Percentiles rank a stretch among this genome's conserved stretches.
These are phyloP conservation scores for Gymnopus androsaceus DNA, from an alignment of 1,284 basidiomycete genomes.

Conservation along the genomic window DNA sequence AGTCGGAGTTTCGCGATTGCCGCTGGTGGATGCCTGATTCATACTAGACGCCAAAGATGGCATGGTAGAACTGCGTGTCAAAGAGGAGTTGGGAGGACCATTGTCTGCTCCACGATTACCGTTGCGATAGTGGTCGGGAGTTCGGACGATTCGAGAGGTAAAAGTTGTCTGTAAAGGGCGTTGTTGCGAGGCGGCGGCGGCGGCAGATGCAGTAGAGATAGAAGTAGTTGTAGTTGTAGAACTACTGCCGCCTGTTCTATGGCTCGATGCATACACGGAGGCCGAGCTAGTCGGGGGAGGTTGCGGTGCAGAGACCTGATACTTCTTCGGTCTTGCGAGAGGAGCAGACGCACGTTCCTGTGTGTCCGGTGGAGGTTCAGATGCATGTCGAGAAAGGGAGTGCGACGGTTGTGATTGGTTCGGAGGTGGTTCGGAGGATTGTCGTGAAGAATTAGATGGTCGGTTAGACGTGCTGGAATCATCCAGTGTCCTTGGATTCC, in stretches of 20 bases:
- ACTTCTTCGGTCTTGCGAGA: slow-evolving; percentile 15
- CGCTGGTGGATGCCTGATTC: slow-evolving; percentile 2
- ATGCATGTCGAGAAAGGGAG: slow-evolving; percentile 20
- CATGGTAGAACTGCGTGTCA: slow-evolving; percentile 26
- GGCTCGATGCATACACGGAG: slow-evolving; percentile 13
- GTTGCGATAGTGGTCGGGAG: slow-evolving; percentile 54
- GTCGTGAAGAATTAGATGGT: slow-evolving; percentile 16
- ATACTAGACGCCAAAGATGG: slow-evolving; percentile 23
- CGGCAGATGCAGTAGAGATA: slow-evolving; percentile 23
- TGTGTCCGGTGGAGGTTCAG: slow-evolving; percentile 9
- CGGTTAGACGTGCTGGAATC: slow-evolving; percentile 21
- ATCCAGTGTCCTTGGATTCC: slow-evolving; percentile 40
- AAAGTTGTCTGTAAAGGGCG: slow-evolving; percentile 64
- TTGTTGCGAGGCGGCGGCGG: slow-evolving; percentile 51
- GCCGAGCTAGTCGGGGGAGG: slow-evolving; percentile 10
- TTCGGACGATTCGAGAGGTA: slow-evolving; percentile 63
- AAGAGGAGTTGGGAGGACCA: slow-evolving; percentile 11
- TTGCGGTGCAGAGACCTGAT: slow-evolving; percentile 6
- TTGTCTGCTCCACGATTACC: too few species aligned
- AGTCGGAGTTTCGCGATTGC: background rate
- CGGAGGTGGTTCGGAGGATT: slow-evolving; percentile 17
- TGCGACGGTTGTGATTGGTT: background rate
- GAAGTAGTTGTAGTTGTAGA: slow-evolving; percentile 11
- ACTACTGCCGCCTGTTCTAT: slow-evolving; percentile 17
- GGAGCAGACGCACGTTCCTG: slow-evolving; percentile 9